Evolutionary conservation across 495 filamentous ascomycete genomes (phyloP).

Genomic region (Penicillium coprophilum): DNA sequence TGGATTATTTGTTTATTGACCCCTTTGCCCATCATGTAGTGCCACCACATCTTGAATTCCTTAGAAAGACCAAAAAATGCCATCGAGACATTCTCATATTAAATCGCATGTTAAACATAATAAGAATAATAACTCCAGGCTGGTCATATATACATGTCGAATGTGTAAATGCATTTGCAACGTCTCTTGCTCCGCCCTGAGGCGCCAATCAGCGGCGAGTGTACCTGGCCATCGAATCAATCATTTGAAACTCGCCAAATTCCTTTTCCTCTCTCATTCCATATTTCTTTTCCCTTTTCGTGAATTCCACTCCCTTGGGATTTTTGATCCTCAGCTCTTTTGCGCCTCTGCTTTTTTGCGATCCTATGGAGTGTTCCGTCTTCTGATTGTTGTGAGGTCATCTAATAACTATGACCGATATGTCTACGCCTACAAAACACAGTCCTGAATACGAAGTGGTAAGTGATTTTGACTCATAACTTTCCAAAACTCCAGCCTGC

Average conservation of each 20-base stretch:
- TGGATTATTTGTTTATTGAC: not conserved
- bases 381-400: conserved; percentile 23
- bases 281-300: conserved; percentile 9
- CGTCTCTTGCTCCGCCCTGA: conserved; percentile 18
- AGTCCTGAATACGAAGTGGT: conserved; percentile 54
- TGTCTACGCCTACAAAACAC: conserved; percentile 43
- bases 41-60: not conserved
- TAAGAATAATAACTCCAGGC: too few species aligned
- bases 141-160: not conserved
- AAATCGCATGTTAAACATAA: not conserved
- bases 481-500: not conserved
- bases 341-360: conserved; percentile 14
- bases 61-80: not conserved
- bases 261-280: conserved; percentile 25
- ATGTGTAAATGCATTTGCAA: conserved; percentile 19
- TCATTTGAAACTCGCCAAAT: conserved; percentile 22
- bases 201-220: conserved; percentile 23
- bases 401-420: conserved; percentile 18
- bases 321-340: conserved; percentile 9
- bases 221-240: conserved; percentile 26
- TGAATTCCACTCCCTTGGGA: conserved; percentile 11
- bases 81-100: not conserved
- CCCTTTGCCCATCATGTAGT: conserved; percentile 1
- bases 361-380: conserved; percentile 25
- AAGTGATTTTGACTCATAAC: conserved; percentile 18